A percentile compares a stretch with the other conserved stretches of the same genome.
These are phyloP conservation scores for Cochlearia excelsa DNA, from an alignment of 345 rosid species.

Conservation along the genomic window DNA sequence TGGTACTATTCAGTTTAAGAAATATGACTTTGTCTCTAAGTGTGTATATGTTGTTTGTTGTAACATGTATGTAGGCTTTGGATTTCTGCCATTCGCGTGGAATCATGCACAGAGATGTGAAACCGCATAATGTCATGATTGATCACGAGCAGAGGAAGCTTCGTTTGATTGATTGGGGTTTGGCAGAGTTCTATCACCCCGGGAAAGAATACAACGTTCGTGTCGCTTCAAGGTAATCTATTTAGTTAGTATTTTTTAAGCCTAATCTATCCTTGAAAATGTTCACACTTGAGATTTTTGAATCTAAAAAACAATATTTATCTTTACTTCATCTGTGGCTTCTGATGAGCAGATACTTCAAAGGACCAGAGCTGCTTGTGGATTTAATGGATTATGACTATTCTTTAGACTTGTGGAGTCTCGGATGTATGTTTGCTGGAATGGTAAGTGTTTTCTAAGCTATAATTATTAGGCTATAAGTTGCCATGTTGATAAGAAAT, in stretches of 20 bases:
- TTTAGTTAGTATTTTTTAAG: not conserved
- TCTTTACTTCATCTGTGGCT: not conserved
- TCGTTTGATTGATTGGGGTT: slow-evolving; percentile 89
- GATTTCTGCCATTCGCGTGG: slow-evolving; percentile 89
- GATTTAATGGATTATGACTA: slow-evolving; percentile 98
- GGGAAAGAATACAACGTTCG: slow-evolving; percentile 96
- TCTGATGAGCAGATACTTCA: slow-evolving; percentile 68
- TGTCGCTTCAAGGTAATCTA: slow-evolving; percentile 84
- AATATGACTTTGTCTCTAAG: not conserved
- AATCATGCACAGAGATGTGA: slow-evolving; percentile 50
- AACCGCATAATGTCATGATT: slow-evolving; percentile 99
- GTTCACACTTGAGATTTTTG: not conserved
- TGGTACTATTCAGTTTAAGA: not conserved
- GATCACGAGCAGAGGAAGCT: slow-evolving; percentile 95
- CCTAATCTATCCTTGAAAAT: too few species aligned
- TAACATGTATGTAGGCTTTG: slow-evolving; percentile 60
- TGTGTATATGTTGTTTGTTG: not conserved
- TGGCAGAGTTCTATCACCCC: slow-evolving; percentile 47
- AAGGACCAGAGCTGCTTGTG: slow-evolving; percentile 98
- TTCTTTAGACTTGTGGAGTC: slow-evolving; percentile 97
- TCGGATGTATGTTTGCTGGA: slow-evolving; percentile 99
- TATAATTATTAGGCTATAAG: slow-evolving; percentile 10
- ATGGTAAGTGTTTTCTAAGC: slow-evolving; percentile 55
- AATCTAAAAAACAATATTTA: not conserved
- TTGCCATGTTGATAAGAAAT: not conserved